A percentile compares a stretch with the other conserved stretches of the same genome.
phyloP scores from a whole-genome alignment of 371 early-diverging fungal species.

The Syncephalastrum racemosum region DNA sequence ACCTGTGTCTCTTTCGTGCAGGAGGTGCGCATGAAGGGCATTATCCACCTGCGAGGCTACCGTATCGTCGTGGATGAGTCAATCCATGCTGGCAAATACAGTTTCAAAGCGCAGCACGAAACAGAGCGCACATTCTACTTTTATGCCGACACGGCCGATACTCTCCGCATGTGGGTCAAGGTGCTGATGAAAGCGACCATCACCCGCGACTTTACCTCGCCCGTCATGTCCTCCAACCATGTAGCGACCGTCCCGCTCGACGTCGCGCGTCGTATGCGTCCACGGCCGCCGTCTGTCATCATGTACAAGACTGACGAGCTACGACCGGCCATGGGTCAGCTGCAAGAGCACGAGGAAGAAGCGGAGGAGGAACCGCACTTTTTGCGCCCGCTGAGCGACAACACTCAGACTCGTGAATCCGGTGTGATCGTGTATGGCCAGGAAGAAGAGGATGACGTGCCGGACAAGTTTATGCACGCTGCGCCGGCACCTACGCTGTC shows the following conservation, averaged over 20 bases:
- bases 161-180: constrained; percentile 65
- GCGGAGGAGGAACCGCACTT: neutral
- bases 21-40: constrained; percentile 49
- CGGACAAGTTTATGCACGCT: constrained; percentile 13
- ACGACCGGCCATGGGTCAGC: neutral
- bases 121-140: constrained; percentile 63
- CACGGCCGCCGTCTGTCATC: constrained; percentile 63
- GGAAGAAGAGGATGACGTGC: constrained; percentile 12
- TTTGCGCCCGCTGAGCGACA: neutral
- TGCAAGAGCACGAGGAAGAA: constrained; percentile 1
- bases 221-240: constrained; percentile 66
- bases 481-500: constrained; percentile 13
- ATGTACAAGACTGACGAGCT: constrained; percentile 18
- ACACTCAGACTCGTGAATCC: constrained; percentile 14
- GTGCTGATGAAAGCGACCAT: constrained; percentile 76
- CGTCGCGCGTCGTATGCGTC: constrained; percentile 60
- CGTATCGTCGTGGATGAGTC: constrained; percentile 52
- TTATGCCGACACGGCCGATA: constrained; percentile 57
- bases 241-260: constrained; percentile 64
- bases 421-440: constrained; percentile 15
- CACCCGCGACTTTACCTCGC: constrained; percentile 56
- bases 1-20: constrained; percentile 15
- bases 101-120: constrained; percentile 58
- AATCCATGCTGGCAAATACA: constrained; percentile 59
- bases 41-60: constrained; percentile 50